Conservation (phyloP, 225 moss, liverwort and hornwort genomes). For the Polytrichum commune region DNA sequence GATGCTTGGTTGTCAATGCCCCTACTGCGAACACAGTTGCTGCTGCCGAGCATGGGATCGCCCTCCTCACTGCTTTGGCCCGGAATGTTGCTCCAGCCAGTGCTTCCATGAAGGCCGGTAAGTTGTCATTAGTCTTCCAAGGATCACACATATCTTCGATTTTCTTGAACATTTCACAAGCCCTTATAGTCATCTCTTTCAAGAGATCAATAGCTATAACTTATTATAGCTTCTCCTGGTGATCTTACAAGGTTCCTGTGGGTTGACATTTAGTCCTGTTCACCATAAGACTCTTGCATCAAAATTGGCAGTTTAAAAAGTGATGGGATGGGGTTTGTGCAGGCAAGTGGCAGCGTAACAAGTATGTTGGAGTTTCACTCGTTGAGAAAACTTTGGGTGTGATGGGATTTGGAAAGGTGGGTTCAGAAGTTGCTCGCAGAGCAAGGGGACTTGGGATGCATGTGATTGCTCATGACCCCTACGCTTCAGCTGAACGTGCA, state of each 20-base stretch:
- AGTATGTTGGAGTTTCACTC: slow-evolving; percentile 88
- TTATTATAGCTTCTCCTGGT: no score
- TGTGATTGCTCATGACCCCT: slow-evolving; percentile 88
- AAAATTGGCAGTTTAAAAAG: no score
- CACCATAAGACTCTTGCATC: no score
- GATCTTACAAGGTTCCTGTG: no score
- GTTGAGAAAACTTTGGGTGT: slow-evolving; percentile 94
- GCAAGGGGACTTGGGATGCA: slow-evolving; percentile 91
- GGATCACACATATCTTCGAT: no score
- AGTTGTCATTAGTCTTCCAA: slow-evolving; percentile 14
- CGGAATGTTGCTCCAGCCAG: slow-evolving; percentile 85
- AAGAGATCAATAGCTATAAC: no score
- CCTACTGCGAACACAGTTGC: slow-evolving; percentile 97
- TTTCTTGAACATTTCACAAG: no score
- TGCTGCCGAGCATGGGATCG: slow-evolving; percentile 93
- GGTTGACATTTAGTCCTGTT: no score
- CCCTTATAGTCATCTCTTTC: no score
- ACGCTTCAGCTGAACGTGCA: slow-evolving; percentile 88
- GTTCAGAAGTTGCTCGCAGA: slow-evolving; percentile 86
- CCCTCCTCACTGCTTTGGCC: slow-evolving; percentile 78
- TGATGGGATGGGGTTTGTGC: not conserved
- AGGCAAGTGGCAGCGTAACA: slow-evolving; percentile 76
- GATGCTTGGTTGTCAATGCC: slow-evolving; percentile 94
- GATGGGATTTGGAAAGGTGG: slow-evolving; percentile 99
- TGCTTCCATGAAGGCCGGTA: slow-evolving; percentile 68